These are phyloP conservation scores for Gymnopilus dilepis DNA, from an alignment of 768 basidiomycete genomes.

Conservation along the genomic window DNA sequence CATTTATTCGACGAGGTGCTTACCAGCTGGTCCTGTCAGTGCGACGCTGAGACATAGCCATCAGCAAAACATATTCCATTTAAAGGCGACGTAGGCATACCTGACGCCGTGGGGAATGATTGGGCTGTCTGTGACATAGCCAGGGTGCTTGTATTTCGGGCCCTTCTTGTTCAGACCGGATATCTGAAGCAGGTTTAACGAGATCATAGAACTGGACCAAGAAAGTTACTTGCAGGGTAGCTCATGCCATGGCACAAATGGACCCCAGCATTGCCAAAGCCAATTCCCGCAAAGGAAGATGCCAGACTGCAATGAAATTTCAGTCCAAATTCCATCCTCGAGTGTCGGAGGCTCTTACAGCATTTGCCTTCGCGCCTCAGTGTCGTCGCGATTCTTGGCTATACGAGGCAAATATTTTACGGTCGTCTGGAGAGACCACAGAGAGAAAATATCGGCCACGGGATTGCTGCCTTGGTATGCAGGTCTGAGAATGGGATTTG, in stretches of 20 bases:
- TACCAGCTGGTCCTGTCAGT: constrained; percentile 85
- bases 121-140: constrained; percentile 83
- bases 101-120: constrained; percentile 95
- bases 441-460: constrained; percentile 93
- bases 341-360: constrained; percentile 57
- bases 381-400: constrained; percentile 76
- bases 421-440: constrained; percentile 91
- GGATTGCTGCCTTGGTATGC: constrained; percentile 95
- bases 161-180: constrained; percentile 95
- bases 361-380: constrained; percentile 90
- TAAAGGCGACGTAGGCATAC: constrained; percentile 33
- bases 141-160: constrained; percentile 89
- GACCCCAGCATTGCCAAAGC: constrained; percentile 93
- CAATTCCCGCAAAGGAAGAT: constrained; percentile 93
- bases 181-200: constrained; percentile 53
- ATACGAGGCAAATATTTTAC: constrained; percentile 89
- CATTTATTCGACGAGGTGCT: constrained; percentile 16
- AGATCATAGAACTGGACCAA: not conserved
- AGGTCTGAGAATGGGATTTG: constrained; percentile 89
- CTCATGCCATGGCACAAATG: constrained; percentile 92
- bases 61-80: constrained; percentile 1
- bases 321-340: not conserved
- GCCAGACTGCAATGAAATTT: constrained; percentile 62
- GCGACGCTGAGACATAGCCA: constrained; percentile 61
- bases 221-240: constrained; percentile 66